Percentiles rank a stretch among this genome's conserved stretches.
phyloP scores from a whole-genome alignment of 306 rosid species.

The Fragaria nilgerrensis region DNA sequence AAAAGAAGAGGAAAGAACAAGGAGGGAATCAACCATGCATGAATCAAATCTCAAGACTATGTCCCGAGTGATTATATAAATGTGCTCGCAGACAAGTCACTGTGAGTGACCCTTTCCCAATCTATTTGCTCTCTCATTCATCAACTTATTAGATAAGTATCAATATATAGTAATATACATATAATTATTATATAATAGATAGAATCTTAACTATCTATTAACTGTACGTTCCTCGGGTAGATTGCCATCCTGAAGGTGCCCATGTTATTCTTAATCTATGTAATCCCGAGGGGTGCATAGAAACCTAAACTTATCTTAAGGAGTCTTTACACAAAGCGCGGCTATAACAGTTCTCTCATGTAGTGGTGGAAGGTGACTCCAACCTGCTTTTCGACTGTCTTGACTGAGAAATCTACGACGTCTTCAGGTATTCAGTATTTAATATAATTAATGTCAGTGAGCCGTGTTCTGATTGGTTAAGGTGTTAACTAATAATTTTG shows the following conservation, averaged over 20 bases:
- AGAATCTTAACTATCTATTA: slow-evolving; percentile 51
- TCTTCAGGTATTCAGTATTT: no score
- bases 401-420: no score
- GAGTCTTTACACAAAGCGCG: no score
- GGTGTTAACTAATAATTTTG: no score
- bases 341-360: no score
- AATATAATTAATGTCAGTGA: no score
- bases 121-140: not conserved
- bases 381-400: no score
- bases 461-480: no score
- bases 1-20: not conserved
- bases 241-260: not conserved
- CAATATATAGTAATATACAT: not conserved
- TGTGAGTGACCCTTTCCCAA: not conserved
- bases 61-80: not conserved
- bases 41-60: slow-evolving; percentile 7
- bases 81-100: slow-evolving; percentile 18
- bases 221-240: slow-evolving; percentile 30
- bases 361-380: no score
- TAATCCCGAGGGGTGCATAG: slow-evolving; percentile 28
- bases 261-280: slow-evolving; percentile 24
- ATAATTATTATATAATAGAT: not conserved
- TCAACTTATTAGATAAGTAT: slow-evolving; percentile 8
- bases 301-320: not conserved
- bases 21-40: slow-evolving; percentile 8